These are phyloP conservation scores for Colletotrichum paranaense DNA, from an alignment of 2,329 filamentous ascomycete genomes.

Conservation along the genomic window DNA sequence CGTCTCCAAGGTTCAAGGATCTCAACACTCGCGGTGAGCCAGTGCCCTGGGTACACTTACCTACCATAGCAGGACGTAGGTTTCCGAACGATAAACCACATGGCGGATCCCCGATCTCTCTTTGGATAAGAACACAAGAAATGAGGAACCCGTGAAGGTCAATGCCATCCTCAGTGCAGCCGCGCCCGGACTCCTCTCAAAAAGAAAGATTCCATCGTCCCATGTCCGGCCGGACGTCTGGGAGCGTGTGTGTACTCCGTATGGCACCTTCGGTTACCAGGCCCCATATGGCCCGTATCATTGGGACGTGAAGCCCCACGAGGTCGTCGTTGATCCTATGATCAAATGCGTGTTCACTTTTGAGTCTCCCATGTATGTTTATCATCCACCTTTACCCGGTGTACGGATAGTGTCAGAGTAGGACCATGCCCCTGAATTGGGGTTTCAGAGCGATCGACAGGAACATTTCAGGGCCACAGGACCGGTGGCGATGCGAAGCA, in stretches of 20 bases:
- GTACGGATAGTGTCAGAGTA: background rate
- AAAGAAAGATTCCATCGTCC: background rate
- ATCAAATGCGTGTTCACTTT: background rate
- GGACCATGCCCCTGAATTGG: constrained; percentile 2
- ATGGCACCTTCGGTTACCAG: background rate
- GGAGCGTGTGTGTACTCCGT: background rate
- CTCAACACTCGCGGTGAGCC: background rate
- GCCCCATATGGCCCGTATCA: constrained; percentile 16
- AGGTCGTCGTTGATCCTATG: background rate
- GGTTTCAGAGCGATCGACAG: constrained; percentile 32
- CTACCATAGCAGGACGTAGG: constrained; percentile 2
- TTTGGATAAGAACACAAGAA: constrained; percentile 17
- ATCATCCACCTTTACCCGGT: background rate
- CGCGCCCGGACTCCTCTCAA: background rate
- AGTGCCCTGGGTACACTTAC: constrained; percentile 6
- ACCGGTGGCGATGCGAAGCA: constrained; percentile 2
- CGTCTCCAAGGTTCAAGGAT: constrained; percentile 13
- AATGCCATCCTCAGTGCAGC: constrained; percentile 21
- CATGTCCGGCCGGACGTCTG: background rate
- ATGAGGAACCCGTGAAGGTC: background rate
- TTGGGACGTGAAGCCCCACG: constrained; percentile 11
- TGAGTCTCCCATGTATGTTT: background rate
- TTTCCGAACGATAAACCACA: constrained; percentile 15
- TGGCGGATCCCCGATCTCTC: constrained; percentile 23
- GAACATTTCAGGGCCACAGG: constrained; percentile 10